phyloP scores from a whole-genome alignment of 2,329 filamentous ascomycete species.

The Arachnopeziza araneosa region DNA sequence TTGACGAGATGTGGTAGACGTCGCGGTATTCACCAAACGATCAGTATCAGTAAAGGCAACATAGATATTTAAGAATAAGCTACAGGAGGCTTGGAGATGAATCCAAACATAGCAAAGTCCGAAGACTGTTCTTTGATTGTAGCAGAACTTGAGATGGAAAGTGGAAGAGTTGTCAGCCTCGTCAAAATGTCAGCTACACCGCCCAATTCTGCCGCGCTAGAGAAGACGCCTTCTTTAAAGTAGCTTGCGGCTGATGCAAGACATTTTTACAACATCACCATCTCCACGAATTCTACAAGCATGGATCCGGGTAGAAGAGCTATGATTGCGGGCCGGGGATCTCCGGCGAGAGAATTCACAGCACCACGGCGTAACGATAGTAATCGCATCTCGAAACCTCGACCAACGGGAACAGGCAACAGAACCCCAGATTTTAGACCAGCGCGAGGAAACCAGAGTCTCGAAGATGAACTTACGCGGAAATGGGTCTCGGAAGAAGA shows the following conservation, averaged over 20 bases:
- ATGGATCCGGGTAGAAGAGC: background rate
- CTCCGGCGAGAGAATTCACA: constrained; percentile 39
- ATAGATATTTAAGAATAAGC: no score
- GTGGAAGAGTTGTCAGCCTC: background rate
- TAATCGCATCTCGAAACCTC: constrained; percentile 51
- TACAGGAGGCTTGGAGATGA: no score
- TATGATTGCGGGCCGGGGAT: background rate
- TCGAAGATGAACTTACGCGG: constrained; percentile 66
- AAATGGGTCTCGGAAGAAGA: constrained; percentile 93
- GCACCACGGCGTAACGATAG: constrained; percentile 50
- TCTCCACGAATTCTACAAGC: background rate
- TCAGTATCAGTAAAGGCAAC: no score
- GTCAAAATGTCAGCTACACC: background rate
- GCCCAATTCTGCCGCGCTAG: background rate
- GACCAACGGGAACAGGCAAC: constrained; percentile 25
- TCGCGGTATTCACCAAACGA: no score
- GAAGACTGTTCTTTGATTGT: no score
- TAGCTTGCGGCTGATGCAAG: background rate
- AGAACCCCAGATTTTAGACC: constrained; percentile 23
- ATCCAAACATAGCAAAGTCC: no score
- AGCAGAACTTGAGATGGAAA: no score
- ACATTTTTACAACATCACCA: background rate
- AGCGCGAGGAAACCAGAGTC: constrained; percentile 23
- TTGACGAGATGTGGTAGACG: no score
- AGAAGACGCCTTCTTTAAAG: background rate